These are phyloP conservation scores for Ogataea paraovalis DNA, from an alignment of 805 yeast genomes.

Conservation along the genomic window DNA sequence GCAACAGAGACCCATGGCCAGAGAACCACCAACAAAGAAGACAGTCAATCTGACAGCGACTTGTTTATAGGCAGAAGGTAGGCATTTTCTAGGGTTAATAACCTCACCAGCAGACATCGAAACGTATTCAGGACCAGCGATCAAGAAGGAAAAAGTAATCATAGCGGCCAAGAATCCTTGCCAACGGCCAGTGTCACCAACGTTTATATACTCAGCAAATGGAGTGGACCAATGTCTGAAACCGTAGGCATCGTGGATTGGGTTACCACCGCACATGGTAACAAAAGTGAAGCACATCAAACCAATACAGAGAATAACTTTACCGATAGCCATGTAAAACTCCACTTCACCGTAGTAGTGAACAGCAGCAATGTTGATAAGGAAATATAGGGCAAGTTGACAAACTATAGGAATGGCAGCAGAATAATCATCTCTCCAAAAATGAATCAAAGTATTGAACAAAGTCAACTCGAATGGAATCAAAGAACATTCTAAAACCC, in stretches of 20 bases:
- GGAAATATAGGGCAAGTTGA: slow-evolving; percentile 38
- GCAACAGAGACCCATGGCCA: slow-evolving; percentile 43
- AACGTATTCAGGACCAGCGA: slow-evolving; percentile 49
- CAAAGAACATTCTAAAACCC: slow-evolving; percentile 44
- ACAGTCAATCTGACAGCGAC: slow-evolving; percentile 41
- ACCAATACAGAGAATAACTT: slow-evolving; percentile 41
- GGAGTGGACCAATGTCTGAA: slow-evolving; percentile 32
- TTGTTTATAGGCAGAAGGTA: slow-evolving; percentile 45
- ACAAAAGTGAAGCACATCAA: slow-evolving; percentile 41
- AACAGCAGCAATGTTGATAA: slow-evolving; percentile 42
- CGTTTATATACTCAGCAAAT: slow-evolving; percentile 34
- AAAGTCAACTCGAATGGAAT: slow-evolving; percentile 48
- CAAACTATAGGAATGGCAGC: slow-evolving; percentile 43
- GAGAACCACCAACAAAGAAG: slow-evolving; percentile 45
- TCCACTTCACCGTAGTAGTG: slow-evolving; percentile 46
- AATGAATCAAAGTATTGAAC: slow-evolving; percentile 43
- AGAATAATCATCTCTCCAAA: slow-evolving; percentile 44
- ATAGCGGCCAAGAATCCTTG: slow-evolving; percentile 42
- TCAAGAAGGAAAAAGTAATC: slow-evolving; percentile 39
- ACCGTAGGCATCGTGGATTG: slow-evolving; percentile 37
- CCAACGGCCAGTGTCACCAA: slow-evolving; percentile 43
- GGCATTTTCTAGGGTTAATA: slow-evolving; percentile 42
- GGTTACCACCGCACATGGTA: slow-evolving; percentile 51
- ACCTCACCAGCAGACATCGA: slow-evolving; percentile 46
- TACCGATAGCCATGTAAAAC: slow-evolving; percentile 42